These are phyloP conservation scores for Alternaria metachromatica DNA, from an alignment of 2,329 filamentous ascomycete genomes.

Conservation along the genomic window DNA sequence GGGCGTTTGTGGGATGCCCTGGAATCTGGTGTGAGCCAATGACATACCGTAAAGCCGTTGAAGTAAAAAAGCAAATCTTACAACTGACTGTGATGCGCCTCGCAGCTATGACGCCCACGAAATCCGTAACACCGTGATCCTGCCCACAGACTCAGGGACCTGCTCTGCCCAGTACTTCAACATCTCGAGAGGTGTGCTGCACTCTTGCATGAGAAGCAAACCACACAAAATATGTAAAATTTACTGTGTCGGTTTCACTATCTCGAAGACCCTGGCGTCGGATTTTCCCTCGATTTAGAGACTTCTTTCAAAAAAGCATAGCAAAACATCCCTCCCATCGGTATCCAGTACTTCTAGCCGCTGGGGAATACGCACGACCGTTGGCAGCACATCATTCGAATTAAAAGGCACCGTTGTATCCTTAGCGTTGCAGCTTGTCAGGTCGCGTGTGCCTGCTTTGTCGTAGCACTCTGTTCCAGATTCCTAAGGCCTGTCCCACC, in stretches of 20 bases:
- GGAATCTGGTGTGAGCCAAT: slow-evolving; percentile 3
- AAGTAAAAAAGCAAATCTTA: background rate
- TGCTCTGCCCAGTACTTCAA: background rate
- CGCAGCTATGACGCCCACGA: background rate
- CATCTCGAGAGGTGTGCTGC: background rate
- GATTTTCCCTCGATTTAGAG: background rate
- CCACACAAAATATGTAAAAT: background rate
- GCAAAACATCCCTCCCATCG: background rate
- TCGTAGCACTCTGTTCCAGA: background rate
- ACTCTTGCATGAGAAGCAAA: background rate
- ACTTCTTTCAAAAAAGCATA: background rate
- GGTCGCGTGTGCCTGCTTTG: background rate
- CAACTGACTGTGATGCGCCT: background rate
- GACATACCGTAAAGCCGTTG: background rate
- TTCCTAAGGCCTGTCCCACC: background rate
- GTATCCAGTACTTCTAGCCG: background rate
- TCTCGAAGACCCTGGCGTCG: background rate
- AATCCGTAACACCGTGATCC: background rate
- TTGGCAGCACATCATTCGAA: background rate
- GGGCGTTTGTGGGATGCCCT: background rate
- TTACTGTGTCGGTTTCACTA: background rate
- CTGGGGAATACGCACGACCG: background rate
- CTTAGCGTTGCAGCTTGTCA: background rate
- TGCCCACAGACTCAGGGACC: background rate
- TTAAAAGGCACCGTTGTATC: background rate